Percentiles rank a stretch among this genome's conserved stretches.
phyloP scores from a whole-genome alignment of 2,329 filamentous ascomycete genomes.

The Calycina herbarum region DNA sequence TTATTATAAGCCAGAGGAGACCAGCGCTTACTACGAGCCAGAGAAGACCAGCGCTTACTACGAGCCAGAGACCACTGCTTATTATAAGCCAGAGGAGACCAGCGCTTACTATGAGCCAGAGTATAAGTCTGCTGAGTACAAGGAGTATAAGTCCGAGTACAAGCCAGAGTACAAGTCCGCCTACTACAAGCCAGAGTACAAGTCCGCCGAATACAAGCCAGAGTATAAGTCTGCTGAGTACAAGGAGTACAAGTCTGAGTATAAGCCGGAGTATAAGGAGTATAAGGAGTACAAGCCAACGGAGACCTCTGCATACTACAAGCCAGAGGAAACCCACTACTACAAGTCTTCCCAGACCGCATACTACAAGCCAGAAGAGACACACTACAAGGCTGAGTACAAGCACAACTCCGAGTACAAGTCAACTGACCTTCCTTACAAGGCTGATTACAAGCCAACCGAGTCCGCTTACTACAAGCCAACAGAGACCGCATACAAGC shows the following conservation, averaged over 20 bases:
- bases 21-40: not conserved
- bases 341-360: not conserved
- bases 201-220: not conserved
- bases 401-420: not conserved
- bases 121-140: not conserved
- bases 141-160: not conserved
- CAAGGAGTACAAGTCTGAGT: slow-evolving; percentile 1
- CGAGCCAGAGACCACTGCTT: not conserved
- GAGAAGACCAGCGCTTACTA: not conserved
- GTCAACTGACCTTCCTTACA: too few relatives aligned
- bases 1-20: not conserved
- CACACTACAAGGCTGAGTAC: not conserved
- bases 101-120: not conserved
- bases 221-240: not conserved
- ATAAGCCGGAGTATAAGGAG: slow-evolving; percentile 2
- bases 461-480: not conserved
- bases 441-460: not conserved
- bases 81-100: not conserved
- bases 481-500: not conserved
- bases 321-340: not conserved
- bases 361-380: not conserved
- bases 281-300: slow-evolving; percentile 1
- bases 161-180: not conserved
- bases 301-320: not conserved
- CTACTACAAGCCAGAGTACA: not conserved